phyloP scores from a whole-genome alignment of 2,329 filamentous ascomycete genomes.

The Neofusicoccum umdonicola region DNA sequence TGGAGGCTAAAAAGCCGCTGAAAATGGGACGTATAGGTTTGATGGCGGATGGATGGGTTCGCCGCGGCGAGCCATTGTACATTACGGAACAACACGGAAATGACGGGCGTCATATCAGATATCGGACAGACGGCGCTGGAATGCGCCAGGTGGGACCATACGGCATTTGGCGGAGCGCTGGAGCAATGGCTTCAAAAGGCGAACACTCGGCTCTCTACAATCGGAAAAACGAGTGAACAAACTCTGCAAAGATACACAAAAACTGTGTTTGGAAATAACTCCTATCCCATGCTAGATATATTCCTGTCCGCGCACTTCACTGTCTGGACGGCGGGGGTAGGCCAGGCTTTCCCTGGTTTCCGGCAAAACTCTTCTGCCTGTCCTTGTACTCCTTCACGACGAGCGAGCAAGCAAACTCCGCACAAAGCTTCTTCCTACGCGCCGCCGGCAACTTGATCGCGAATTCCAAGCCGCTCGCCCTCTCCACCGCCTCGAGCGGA shows the following conservation, averaged over 20 bases:
- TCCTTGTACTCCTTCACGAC: slow-evolving; percentile 76
- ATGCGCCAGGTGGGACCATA: neutral
- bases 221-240: neutral
- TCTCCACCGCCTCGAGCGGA: slow-evolving; percentile 86
- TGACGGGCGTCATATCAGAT: neutral
- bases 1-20: no score
- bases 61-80: neutral
- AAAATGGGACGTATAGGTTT: no score
- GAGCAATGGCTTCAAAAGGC: neutral
- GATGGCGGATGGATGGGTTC: neutral
- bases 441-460: slow-evolving; percentile 71
- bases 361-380: slow-evolving; percentile 49
- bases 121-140: neutral
- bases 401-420: slow-evolving; percentile 80
- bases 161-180: neutral
- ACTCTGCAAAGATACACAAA: neutral
- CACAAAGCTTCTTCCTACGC: slow-evolving; percentile 76
- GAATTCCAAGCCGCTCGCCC: slow-evolving; percentile 90
- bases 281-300: neutral
- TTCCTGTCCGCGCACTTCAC: neutral
- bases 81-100: neutral
- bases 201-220: slow-evolving; percentile 1
- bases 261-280: neutral
- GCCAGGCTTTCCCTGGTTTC: slow-evolving; percentile 23
- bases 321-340: neutral